Percentiles rank a stretch among this genome's conserved stretches.
Conservation (phyloP, 83 land plant genomes). For the Larix sibirica region DNA sequence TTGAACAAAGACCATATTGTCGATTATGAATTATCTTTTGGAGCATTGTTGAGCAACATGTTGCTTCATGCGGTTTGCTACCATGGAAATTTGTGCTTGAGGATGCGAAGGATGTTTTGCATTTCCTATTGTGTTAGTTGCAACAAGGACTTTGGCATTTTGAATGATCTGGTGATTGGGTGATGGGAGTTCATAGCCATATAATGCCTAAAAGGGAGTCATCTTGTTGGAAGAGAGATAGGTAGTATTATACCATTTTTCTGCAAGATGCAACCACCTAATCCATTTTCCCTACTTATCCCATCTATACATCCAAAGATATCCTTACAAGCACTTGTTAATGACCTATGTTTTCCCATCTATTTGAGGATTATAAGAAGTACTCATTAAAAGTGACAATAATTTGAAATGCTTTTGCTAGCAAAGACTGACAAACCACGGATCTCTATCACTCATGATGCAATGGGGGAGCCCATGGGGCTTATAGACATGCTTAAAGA, state of each 20-base stretch:
- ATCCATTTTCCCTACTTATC: not conserved
- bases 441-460: not conserved
- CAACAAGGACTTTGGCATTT: no score
- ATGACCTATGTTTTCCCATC: not conserved
- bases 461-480: not conserved
- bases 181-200: not conserved
- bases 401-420: not conserved
- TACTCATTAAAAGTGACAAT: not conserved
- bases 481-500: not conserved
- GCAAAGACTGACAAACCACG: not conserved
- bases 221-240: not conserved
- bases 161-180: not conserved
- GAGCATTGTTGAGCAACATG: not conserved
- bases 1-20: no score
- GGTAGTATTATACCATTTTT: not conserved
- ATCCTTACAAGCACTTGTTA: not conserved
- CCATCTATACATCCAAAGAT: not conserved
- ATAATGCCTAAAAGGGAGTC: not conserved
- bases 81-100: not conserved
- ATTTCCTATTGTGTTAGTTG: not conserved
- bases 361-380: not conserved
- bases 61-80: not conserved
- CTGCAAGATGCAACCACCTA: not conserved
- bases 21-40: no score
- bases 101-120: not conserved